phyloP scores from a whole-genome alignment of 106 monocot species.

The Dendrobium chrysotoxum region DNA sequence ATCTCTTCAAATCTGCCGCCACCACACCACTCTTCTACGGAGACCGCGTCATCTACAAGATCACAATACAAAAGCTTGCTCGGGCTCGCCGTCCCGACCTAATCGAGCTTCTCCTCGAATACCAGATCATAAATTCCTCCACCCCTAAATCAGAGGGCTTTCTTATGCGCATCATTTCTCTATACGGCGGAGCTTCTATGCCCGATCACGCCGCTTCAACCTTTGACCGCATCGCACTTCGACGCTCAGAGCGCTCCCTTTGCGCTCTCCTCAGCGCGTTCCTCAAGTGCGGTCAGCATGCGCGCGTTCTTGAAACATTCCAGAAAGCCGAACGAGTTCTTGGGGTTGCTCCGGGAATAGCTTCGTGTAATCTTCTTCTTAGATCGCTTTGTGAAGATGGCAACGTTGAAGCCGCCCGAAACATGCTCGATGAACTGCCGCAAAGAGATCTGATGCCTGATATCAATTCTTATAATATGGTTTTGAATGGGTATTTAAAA shows the following conservation, averaged over 20 bases:
- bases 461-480: constrained; percentile 39
- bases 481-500: constrained; percentile 54
- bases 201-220: constrained; percentile 32
- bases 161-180: constrained; percentile 42
- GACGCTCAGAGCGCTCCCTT: constrained; percentile 46
- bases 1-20: constrained; percentile 27
- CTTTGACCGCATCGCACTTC: constrained; percentile 23
- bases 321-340: constrained; percentile 9
- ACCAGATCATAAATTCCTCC: constrained; percentile 20
- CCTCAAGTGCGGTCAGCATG: constrained; percentile 26
- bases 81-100: constrained; percentile 31
- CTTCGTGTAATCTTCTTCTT: constrained; percentile 41
- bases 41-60: constrained; percentile 34
- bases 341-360: constrained; percentile 28
- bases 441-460: constrained; percentile 31
- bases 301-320: constrained; percentile 32
- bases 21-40: constrained; percentile 20
- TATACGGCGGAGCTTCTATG: constrained; percentile 46
- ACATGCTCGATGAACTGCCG: constrained; percentile 53
- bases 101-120: constrained; percentile 34
- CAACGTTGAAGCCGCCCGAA: constrained; percentile 24
- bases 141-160: constrained; percentile 56
- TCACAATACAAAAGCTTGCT: constrained; percentile 24
- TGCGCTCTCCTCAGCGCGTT: constrained; percentile 60
- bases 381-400: constrained; percentile 24